These are phyloP conservation scores for Phytophthora megakarya DNA, from an alignment of 352 stramenopile species.

Conservation along the genomic window DNA sequence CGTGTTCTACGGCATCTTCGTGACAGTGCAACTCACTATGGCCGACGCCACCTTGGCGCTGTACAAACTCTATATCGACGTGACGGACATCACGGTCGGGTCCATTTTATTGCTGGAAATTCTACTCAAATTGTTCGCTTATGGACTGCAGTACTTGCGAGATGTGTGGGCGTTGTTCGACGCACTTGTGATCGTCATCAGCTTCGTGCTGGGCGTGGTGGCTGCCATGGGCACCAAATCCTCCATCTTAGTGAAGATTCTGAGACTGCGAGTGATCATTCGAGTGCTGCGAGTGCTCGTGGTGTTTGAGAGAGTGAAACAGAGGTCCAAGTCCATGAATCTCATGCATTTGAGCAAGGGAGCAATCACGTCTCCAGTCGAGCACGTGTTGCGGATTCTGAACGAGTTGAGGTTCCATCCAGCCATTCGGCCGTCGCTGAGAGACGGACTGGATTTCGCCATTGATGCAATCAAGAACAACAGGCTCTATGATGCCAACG, in stretches of 20 bases:
- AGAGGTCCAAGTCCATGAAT: constrained; percentile 77
- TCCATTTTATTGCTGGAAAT: constrained; percentile 86
- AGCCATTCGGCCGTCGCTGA: constrained; percentile 51
- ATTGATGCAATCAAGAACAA: constrained; percentile 90
- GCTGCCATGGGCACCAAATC: constrained; percentile 64
- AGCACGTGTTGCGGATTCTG: constrained; percentile 75
- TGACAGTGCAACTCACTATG: constrained; percentile 84
- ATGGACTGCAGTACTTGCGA: constrained; percentile 65
- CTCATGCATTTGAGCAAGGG: constrained; percentile 63
- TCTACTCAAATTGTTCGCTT: constrained; percentile 78
- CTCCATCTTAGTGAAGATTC: constrained; percentile 66
- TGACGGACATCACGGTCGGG: constrained; percentile 84
- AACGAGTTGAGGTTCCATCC: constrained; percentile 84
- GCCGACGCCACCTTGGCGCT: constrained; percentile 50
- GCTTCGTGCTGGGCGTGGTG: constrained; percentile 75
- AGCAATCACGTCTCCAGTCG: constrained; percentile 75
- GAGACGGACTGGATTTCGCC: constrained; percentile 75
- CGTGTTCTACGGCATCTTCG: constrained; percentile 82
- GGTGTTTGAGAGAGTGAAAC: constrained; percentile 87
- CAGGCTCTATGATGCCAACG: constrained; percentile 80
- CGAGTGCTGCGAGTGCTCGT: constrained; percentile 84
- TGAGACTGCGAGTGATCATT: constrained; percentile 76
- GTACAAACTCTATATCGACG: constrained; percentile 75
- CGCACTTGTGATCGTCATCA: constrained; percentile 77
- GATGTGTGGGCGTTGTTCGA: constrained; percentile 84